Evolutionary conservation across 768 basidiomycete species (phyloP).

Genomic region (Rhodocollybia butyracea): DNA sequence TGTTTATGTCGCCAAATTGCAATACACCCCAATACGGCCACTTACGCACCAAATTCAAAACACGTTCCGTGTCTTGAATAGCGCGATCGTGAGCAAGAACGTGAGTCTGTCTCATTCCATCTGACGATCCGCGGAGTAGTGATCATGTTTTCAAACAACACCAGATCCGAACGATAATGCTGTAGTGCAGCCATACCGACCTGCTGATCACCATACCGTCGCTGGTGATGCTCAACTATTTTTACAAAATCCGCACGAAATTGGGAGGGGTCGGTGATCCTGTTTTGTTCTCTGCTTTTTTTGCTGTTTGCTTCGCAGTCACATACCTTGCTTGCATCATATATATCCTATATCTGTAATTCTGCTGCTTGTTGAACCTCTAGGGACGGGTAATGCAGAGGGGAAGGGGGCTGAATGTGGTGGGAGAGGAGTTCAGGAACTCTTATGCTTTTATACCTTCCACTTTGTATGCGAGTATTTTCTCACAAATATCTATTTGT

Average conservation of each 20-base stretch:
- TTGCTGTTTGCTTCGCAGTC: neutral
- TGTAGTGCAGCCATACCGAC: no score
- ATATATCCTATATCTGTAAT: neutral
- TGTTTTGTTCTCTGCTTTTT: neutral
- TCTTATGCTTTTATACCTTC: neutral
- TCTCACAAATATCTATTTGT: neutral
- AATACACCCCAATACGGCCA: conserved; percentile 8
- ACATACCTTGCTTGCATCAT: neutral
- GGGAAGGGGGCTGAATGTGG: neutral
- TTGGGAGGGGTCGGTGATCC: no score
- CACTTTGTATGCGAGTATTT: neutral
- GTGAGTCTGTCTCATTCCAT: conserved; percentile 38
- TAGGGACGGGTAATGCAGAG: neutral
- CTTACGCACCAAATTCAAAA: neutral
- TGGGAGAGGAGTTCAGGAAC: neutral
- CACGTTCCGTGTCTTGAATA: conserved; percentile 21
- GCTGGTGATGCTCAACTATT: no score
- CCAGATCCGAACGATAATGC: conserved; percentile 6
- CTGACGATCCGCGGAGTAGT: neutral
- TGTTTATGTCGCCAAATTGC: conserved; percentile 11
- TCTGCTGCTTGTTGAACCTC: neutral
- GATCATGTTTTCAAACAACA: no score
- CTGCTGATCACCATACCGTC: no score
- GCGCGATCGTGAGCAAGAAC: conserved; percentile 67
- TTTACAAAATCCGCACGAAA: no score